Conservation (phyloP, 1,284 basidiomycete genomes). For the Trichosporon sp. region DNA sequence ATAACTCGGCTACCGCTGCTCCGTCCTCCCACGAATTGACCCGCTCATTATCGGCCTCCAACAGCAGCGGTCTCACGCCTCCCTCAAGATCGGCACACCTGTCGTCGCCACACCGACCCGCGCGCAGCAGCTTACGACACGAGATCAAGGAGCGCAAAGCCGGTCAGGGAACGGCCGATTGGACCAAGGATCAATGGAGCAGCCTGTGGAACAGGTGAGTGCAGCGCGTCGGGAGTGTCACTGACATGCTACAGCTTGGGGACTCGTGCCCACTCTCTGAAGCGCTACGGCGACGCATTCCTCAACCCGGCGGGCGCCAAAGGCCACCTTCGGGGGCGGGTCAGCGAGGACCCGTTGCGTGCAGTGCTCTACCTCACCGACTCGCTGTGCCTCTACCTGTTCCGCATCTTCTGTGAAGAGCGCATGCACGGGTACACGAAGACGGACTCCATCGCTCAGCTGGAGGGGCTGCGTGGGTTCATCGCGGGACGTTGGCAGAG, state of each 20-base stretch:
- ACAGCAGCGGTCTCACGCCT: slow-evolving; percentile 10
- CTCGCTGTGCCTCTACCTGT: slow-evolving; percentile 52
- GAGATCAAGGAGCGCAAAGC: slow-evolving; percentile 18
- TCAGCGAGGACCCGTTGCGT: slow-evolving; percentile 35
- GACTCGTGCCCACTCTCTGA: slow-evolving; percentile 31
- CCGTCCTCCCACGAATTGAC: slow-evolving; percentile 8
- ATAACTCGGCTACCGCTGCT: neutral
- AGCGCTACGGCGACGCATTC: slow-evolving; percentile 44
- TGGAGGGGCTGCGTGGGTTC: slow-evolving; percentile 32
- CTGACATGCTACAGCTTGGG: slow-evolving; percentile 19
- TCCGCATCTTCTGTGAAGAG: slow-evolving; percentile 54
- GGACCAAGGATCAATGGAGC: slow-evolving; percentile 21
- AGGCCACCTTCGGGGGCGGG: slow-evolving; percentile 20
- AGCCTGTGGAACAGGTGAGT: slow-evolving; percentile 9
- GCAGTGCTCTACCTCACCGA: slow-evolving; percentile 52
- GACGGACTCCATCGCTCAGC: slow-evolving; percentile 29
- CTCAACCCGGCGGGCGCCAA: slow-evolving; percentile 24
- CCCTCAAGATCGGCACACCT: neutral
- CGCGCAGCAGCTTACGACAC: slow-evolving; percentile 17
- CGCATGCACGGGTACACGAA: slow-evolving; percentile 33
- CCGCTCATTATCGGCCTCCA: neutral
- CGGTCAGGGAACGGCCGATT: slow-evolving; percentile 15
- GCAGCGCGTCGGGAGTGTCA: neutral
- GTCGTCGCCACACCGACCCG: slow-evolving; percentile 12
- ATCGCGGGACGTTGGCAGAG: slow-evolving; percentile 36